Base-by-base conservation (phyloP, 2,329 filamentous ascomycete species). In the Camillea tinctor region DNA sequence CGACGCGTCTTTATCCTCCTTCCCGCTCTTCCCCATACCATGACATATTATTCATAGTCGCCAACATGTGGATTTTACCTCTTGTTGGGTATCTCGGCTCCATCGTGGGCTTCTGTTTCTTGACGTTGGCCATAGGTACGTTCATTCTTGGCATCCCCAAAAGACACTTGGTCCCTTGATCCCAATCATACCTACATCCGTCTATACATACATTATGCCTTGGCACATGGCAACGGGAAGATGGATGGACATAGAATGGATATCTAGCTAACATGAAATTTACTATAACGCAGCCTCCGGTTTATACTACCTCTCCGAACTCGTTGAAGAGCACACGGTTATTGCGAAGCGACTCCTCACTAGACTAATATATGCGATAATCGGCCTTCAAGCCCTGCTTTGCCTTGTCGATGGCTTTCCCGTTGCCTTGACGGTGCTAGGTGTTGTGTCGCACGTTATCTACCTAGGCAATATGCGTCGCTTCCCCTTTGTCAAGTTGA, bases 291-390 rank as follows among this genome's bases (percentile, higher is more conserved):
- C 71, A 92, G 95, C 95, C 48, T 97, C 93, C n/a, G 95, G 95
- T 44, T 87, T 99, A 23, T 99, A 99, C 80, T 99, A 99, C 76
- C 89, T 99, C 57, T 97, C 94, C 22, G 95, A 99, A 76, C 88
- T 98, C 15, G 95, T 99, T 62, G 95, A 99, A 78, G 95, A 99
- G 76, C 94, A 99, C 74, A 97, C 94, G 3, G 94, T 98, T 11
- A 78, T 96, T 64, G 91, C 93, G 13, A 96, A 96, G 74, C 91
- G 89, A 59, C 80, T 97, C n/a, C 82, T 99, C 56, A 90, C 85
- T 36, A 88, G 87, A 50, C 81, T 98, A 58, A 97, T 98, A 70
- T 97, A 97, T 79, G 80, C 79, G 63, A 87, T 97, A 65, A 89
- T 97, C 62, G 84, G 71, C 26, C 74, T 93, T 6, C 94, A 97